A percentile compares a stretch with the other conserved stretches of the same genome.
Evolutionary conservation across 2,329 filamentous ascomycete genomes (phyloP).

Genomic region (Cadophora gregata): DNA sequence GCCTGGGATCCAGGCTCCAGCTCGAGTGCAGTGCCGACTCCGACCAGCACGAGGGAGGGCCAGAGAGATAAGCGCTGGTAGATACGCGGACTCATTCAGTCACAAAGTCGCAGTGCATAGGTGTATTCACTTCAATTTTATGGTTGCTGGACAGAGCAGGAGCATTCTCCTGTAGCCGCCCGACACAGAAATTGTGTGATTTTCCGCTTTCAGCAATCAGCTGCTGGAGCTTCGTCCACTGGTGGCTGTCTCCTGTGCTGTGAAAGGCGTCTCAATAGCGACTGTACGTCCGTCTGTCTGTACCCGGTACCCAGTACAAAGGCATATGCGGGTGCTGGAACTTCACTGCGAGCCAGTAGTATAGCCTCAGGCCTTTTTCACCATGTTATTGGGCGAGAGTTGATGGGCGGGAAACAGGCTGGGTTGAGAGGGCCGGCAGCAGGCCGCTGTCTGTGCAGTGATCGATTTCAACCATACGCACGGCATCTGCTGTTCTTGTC

Average conservation of each 20-base stretch:
- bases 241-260: slow-evolving; percentile 19
- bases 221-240: slow-evolving; percentile 16
- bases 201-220: slow-evolving; percentile 6
- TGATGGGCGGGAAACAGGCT: slow-evolving; percentile 24
- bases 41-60: slow-evolving; percentile 8
- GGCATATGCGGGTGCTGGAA: slow-evolving; percentile 25
- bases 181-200: slow-evolving; percentile 17
- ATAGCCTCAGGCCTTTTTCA: slow-evolving; percentile 11
- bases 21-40: slow-evolving; percentile 3
- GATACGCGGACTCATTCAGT: slow-evolving; percentile 2
- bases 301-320: slow-evolving; percentile 19
- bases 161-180: slow-evolving; percentile 26
- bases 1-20: slow-evolving; percentile 23
- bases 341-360: slow-evolving; percentile 27
- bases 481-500: slow-evolving; percentile 8
- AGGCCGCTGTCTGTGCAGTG: slow-evolving; percentile 22
- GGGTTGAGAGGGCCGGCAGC: slow-evolving; percentile 25
- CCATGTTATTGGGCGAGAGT: slow-evolving; percentile 20
- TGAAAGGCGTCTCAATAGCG: slow-evolving; percentile 18
- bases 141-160: not conserved
- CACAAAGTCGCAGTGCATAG: not conserved
- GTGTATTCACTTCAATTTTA: not conserved
- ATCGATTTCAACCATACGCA: slow-evolving; percentile 8
- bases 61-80: slow-evolving; percentile 31
- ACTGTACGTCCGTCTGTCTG: slow-evolving; percentile 13